Base-by-base conservation (phyloP, 495 filamentous ascomycete species). In the Rusavskia elegans region DNA sequence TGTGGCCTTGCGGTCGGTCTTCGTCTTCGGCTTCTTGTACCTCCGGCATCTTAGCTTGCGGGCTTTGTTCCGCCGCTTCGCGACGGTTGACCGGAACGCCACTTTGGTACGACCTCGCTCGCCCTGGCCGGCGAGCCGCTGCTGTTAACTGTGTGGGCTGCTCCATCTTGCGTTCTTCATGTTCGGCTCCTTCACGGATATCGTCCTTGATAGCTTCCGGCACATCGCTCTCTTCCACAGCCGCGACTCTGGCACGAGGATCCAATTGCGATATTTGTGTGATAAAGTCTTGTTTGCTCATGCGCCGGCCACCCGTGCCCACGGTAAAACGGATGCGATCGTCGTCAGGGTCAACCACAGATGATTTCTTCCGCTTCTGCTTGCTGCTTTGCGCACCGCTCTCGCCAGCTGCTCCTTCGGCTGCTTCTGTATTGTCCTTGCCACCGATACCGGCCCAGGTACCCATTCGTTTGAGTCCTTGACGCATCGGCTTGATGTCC, bases 271-370 rank as follows among this genome's bases (percentile, higher is more conserved):
- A 80, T 56, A 99, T 82, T 60, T 92, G 80, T 46, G 79, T 69
- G 55, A 97, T 83, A 66, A 99, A 97, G 60, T 96, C 87, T 7
- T 84, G 79, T 65, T 95, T 95, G 62, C 77, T 92, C 84, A 97
- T 79, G 11, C 83, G 79, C 19, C 84, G 81, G 20, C 86, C 85
- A 53, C 79, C 74, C 39, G 80, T 76, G 32, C 74, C 77, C 51
- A 98, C 80, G 4, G 85, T 95, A 68, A 96, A 97, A 45, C 94
- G 85, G 51, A 96, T 82, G 39, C 80, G 73, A 37, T 82, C 77
- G 60, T 95, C 89, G 49, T 89, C 80, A 1, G 78, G 74, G 53
- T 74, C 79, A 17, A 76, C 75, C 39, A 70, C 65, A 16, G 50
- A 21, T 41, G 52, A 55, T 53, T 62, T 59, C 37, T 60, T 54